Conservation (phyloP, 345 rosid species). For the Melastoma malabathricum region DNA sequence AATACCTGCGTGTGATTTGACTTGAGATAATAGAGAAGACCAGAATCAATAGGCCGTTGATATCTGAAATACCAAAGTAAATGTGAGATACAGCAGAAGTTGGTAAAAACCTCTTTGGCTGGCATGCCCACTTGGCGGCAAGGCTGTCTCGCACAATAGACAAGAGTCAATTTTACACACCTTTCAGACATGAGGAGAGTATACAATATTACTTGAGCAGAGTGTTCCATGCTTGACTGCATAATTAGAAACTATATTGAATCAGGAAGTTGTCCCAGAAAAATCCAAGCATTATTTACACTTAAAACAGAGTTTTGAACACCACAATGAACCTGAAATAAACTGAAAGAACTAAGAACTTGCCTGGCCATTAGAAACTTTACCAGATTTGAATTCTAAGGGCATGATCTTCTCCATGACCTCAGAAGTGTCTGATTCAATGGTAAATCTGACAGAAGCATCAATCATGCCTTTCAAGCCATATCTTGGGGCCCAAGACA, state of each 20-base stretch:
- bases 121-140: conserved; percentile 1
- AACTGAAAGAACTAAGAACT: conserved; percentile 9
- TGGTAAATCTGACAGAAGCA: conserved; percentile 68
- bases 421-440: conserved; percentile 34
- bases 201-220: conserved; percentile 94
- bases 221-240: conserved; percentile 86
- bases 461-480: conserved; percentile 96
- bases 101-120: no score
- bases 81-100: conserved; percentile 7
- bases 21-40: conserved; percentile 77
- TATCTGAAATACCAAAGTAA: conserved; percentile 34
- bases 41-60: conserved; percentile 59
- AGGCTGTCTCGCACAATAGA: neutral
- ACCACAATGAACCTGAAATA: no score
- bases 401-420: conserved; percentile 58
- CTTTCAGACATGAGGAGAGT: conserved; percentile 97
- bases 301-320: no score
- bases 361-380: conserved; percentile 69
- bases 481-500: conserved; percentile 96
- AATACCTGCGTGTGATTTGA: conserved; percentile 79
- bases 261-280: neutral
- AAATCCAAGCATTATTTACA: neutral
- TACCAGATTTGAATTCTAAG: conserved; percentile 91
- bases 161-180: conserved; percentile 20
- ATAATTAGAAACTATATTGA: conserved; percentile 10